Percentiles rank a stretch among this genome's conserved stretches.
These are phyloP conservation scores for Cordyceps tenuipes DNA, from an alignment of 2,329 filamentous ascomycete genomes.

Conservation along the genomic window DNA sequence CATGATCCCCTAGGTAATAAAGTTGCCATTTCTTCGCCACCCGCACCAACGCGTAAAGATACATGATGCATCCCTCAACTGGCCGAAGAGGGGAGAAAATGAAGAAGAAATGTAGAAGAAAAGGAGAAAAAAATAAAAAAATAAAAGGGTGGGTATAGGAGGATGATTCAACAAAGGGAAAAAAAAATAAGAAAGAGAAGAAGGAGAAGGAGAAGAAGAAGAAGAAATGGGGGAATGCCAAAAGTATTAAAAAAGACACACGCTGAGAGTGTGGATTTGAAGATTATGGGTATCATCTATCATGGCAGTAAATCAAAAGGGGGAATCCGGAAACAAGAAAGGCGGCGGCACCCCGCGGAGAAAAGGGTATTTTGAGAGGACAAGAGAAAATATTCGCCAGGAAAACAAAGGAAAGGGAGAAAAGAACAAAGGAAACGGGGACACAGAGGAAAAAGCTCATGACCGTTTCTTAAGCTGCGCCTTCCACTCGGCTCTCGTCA, in stretches of 20 bases:
- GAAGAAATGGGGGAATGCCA: neutral
- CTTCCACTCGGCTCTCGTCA: conserved; percentile 83
- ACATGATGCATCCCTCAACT: too few species aligned
- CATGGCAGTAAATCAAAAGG: neutral
- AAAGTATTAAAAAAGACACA: neutral
- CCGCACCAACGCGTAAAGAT: too few species aligned
- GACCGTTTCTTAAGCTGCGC: conserved; percentile 40
- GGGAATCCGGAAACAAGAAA: neutral
- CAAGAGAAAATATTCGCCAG: neutral
- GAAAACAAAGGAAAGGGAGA: neutral
- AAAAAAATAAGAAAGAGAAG: too few species aligned
- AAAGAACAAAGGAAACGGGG: neutral
- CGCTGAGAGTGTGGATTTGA: neutral
- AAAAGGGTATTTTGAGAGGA: neutral
- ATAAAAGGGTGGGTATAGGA: neutral
- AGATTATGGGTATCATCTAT: neutral
- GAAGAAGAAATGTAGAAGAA: too few species aligned
- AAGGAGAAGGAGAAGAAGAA: neutral
- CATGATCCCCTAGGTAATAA: too few species aligned
- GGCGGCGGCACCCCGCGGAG: neutral
- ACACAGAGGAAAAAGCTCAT: conserved; percentile 16
- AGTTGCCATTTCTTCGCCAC: too few species aligned
- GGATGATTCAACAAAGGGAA: neutral
- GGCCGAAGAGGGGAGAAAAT: neutral
- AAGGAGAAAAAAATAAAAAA: neutral